phyloP scores from a whole-genome alignment of 2,329 filamentous ascomycete genomes.

The Xylariales sp. region DNA sequence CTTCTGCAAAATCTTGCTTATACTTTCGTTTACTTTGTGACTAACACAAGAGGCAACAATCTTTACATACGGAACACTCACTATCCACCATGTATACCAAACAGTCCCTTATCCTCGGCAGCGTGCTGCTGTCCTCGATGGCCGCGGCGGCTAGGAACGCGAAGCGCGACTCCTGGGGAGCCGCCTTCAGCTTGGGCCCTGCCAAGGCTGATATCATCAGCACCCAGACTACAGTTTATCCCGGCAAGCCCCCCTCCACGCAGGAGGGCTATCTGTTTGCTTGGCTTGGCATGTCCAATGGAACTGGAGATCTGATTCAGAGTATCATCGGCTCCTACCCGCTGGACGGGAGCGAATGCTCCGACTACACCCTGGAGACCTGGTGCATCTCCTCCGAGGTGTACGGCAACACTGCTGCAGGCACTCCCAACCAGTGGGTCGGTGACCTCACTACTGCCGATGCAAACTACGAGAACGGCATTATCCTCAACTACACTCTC shows the following conservation, averaged over 20 bases:
- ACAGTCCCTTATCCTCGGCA: no score
- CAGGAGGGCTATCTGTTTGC: constrained; percentile 6
- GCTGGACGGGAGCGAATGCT: constrained; percentile 3
- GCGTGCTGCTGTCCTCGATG: no score
- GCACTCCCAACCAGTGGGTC: constrained; percentile 3
- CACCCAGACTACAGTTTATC: constrained; percentile 4
- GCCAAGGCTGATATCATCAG: constrained; percentile 4
- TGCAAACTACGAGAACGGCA: constrained; percentile 6
- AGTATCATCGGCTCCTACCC: constrained; percentile 5
- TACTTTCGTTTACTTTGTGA: no score
- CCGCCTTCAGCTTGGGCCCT: no score
- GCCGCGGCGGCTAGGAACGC: no score
- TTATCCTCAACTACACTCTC: constrained; percentile 4
- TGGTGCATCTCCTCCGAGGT: constrained; percentile 7
- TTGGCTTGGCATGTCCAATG: constrained; percentile 4
- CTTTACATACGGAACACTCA: no score
- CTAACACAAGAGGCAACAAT: no score
- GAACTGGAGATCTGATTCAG: constrained; percentile 5
- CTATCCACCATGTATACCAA: no score
- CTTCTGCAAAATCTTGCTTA: no score
- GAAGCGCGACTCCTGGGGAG: no score
- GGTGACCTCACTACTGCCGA: constrained; percentile 4
- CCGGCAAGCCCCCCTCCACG: constrained; percentile 3
- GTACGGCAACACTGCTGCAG: constrained; percentile 3
- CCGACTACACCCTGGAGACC: not conserved